phyloP scores from a whole-genome alignment of 106 monocot genomes.

The Gastrodia elata region DNA sequence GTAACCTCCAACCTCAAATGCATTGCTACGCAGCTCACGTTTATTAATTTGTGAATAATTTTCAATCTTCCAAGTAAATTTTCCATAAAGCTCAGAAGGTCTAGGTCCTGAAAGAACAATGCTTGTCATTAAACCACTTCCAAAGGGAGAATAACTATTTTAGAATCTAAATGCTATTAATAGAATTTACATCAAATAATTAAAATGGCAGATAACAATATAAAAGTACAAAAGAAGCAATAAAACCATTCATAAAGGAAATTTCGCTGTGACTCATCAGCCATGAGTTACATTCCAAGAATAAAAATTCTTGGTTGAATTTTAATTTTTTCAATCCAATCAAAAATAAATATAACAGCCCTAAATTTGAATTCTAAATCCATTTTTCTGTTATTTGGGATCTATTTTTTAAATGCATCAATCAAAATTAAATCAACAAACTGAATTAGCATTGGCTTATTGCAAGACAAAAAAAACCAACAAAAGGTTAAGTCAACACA shows the following conservation, averaged over 20 bases:
- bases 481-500: not conserved
- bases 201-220: not conserved
- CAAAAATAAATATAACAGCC: not conserved
- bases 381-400: not conserved
- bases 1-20: conserved; percentile 91
- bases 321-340: not conserved
- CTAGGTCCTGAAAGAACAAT: conserved; percentile 51
- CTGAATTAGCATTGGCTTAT: not conserved
- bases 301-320: not conserved
- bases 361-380: not conserved
- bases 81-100: conserved; percentile 71
- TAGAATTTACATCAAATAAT: not conserved
- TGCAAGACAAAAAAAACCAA: no score
- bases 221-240: not conserved
- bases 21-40: conserved; percentile 71
- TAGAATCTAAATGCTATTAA: not conserved
- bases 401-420: not conserved
- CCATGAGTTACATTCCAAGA: not conserved
- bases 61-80: conserved; percentile 92
- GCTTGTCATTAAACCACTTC: not conserved
- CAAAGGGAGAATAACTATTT: not conserved
- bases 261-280: not conserved
- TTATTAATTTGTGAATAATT: conserved; percentile 70
- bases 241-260: not conserved
- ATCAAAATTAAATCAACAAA: not conserved